A percentile compares a stretch with the other conserved stretches of the same genome.
phyloP scores from a whole-genome alignment of 2,329 filamentous ascomycete species.

The Diaporthe capsici region DNA sequence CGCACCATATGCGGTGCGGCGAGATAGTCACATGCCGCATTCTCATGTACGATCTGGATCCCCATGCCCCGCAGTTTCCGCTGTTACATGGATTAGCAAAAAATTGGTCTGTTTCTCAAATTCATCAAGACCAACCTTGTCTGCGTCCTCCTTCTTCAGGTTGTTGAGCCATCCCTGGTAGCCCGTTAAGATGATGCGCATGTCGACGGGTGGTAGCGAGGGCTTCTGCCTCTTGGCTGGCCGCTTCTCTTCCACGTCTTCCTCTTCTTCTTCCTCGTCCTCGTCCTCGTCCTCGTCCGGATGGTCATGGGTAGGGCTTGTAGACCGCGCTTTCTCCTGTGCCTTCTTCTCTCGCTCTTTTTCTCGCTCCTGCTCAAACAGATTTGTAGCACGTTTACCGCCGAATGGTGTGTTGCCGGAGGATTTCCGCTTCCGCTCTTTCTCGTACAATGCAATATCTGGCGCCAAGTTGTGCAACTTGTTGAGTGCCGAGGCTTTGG shows the following conservation, averaged over 20 bases:
- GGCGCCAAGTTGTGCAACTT: slow-evolving; percentile 82
- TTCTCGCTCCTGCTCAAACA: slow-evolving; percentile 65
- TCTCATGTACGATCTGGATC: slow-evolving; percentile 83
- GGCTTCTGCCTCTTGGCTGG: slow-evolving; percentile 75
- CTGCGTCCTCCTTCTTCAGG: slow-evolving; percentile 80
- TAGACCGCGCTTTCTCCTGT: slow-evolving; percentile 51
- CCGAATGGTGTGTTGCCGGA: slow-evolving; percentile 70
- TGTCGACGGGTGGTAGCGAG: slow-evolving; percentile 74
- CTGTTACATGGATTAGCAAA: slow-evolving; percentile 59
- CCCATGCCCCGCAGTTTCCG: slow-evolving; percentile 86
- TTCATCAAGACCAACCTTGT: slow-evolving; percentile 73
- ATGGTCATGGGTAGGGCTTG: slow-evolving; percentile 54
- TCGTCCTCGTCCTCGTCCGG: slow-evolving; percentile 51
- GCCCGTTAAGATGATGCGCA: slow-evolving; percentile 86
- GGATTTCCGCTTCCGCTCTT: slow-evolving; percentile 84
- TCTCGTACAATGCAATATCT: slow-evolving; percentile 92
- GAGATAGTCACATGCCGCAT: slow-evolving; percentile 83
- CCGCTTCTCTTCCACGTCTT: slow-evolving; percentile 62
- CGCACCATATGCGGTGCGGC: slow-evolving; percentile 89
- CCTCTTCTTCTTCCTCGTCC: slow-evolving; percentile 63
- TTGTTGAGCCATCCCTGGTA: slow-evolving; percentile 86
- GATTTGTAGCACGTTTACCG: slow-evolving; percentile 73
- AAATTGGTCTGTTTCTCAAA: slow-evolving; percentile 37
- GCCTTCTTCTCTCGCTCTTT: slow-evolving; percentile 47
- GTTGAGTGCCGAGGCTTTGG: slow-evolving; percentile 87